Evolutionary conservation across 2,329 filamentous ascomycete genomes (phyloP).

Genomic region (Hirsutella thompsonii): DNA sequence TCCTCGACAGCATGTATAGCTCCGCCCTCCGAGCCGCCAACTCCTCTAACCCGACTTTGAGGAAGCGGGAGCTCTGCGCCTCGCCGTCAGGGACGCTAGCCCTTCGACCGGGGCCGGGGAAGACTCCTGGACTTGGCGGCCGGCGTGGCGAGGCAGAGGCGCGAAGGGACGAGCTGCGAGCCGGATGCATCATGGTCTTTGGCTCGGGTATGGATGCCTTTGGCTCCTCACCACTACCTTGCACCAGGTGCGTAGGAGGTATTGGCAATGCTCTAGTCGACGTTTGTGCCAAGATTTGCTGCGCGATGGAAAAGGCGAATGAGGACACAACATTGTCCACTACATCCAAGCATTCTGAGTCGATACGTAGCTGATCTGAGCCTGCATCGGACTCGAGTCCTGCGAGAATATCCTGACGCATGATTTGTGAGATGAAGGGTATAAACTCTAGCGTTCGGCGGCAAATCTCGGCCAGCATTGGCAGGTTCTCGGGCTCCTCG

Average conservation of each 20-base stretch:
- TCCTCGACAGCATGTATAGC: constrained; percentile 66
- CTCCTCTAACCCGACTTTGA: constrained; percentile 61
- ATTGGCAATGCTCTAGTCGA: constrained; percentile 55
- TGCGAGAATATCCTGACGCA: constrained; percentile 65
- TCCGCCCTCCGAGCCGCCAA: constrained; percentile 74
- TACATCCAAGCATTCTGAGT: constrained; percentile 33
- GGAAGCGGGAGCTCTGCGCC: constrained; percentile 30
- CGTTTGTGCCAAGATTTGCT: constrained; percentile 67
- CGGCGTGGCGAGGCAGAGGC: constrained; percentile 23
- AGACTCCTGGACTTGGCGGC: constrained; percentile 36
- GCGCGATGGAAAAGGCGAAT: constrained; percentile 64
- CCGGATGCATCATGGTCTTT: constrained; percentile 59
- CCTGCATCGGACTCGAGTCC: constrained; percentile 34
- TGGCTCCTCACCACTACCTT: constrained; percentile 37
- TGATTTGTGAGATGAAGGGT: constrained; percentile 62
- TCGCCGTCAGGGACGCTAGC: constrained; percentile 25
- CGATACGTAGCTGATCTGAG: constrained; percentile 6
- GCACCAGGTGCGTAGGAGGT: constrained; percentile 41
- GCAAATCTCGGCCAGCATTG: constrained; percentile 76
- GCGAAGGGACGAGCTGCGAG: constrained; percentile 48
- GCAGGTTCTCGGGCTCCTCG: constrained; percentile 60
- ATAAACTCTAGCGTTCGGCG: constrained; percentile 75
- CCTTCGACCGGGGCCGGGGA: constrained; percentile 33
- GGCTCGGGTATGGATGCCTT: constrained; percentile 53
- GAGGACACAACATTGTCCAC: constrained; percentile 66